phyloP scores from a whole-genome alignment of 257 asterid genomes.

The Thymus mandschuricus region DNA sequence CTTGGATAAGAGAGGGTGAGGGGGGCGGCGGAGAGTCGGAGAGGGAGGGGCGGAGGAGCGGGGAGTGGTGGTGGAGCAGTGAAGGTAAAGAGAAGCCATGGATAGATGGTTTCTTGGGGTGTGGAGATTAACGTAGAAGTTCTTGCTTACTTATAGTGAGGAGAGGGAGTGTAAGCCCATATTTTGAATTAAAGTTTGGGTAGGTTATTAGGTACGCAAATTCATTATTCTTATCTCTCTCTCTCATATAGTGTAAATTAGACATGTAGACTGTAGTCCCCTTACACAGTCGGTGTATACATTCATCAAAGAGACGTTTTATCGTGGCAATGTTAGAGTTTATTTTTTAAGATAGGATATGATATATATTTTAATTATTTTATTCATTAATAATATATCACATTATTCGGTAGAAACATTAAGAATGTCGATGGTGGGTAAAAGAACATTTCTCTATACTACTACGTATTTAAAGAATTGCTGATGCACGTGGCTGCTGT shows the following conservation, averaged over 20 bases:
- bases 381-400: too few species aligned
- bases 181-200: background rate
- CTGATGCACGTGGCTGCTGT: too few species aligned
- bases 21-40: background rate
- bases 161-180: background rate
- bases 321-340: too few species aligned
- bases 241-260: background rate
- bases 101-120: background rate
- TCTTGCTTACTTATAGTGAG: background rate
- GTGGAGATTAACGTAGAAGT: background rate
- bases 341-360: too few species aligned
- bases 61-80: background rate
- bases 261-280: too few species aligned
- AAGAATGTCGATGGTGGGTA: too few species aligned
- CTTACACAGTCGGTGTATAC: too few species aligned
- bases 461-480: too few species aligned
- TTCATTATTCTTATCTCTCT: background rate
- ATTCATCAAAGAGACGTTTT: too few species aligned
- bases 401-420: too few species aligned
- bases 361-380: too few species aligned
- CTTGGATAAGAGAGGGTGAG: background rate
- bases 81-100: constrained; percentile 15
- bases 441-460: too few species aligned
- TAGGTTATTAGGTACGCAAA: background rate
- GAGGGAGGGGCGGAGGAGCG: background rate